Conservation (phyloP, 2,329 filamentous ascomycete species). For the Aureobasidium sp. region DNA sequence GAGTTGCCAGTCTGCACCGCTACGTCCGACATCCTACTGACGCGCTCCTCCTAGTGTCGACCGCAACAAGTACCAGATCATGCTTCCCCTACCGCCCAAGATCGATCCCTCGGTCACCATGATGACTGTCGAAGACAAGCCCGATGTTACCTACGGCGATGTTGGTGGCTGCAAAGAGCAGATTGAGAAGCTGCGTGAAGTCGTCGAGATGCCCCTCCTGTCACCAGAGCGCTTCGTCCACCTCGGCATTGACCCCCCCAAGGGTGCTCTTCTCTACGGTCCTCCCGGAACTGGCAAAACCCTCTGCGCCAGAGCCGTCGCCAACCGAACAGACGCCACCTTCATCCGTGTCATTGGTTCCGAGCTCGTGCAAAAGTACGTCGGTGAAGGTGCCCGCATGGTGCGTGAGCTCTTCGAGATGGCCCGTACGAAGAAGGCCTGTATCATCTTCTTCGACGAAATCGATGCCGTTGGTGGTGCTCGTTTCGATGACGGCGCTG, state of each 20-base stretch:
- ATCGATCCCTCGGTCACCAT: constrained; percentile 98
- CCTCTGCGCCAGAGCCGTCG: constrained; percentile 90
- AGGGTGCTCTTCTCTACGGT: constrained; percentile 92
- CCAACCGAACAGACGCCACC: constrained; percentile 94
- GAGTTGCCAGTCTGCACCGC: too few species aligned
- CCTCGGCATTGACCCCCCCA: constrained; percentile 97
- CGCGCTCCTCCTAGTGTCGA: constrained; percentile 54
- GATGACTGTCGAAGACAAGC: constrained; percentile 99
- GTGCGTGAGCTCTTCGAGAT: constrained; percentile 98
- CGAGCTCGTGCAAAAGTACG: constrained; percentile 97
- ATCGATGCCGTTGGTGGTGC: constrained; percentile 94
- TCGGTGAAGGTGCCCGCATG: constrained; percentile 96
- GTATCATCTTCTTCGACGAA: constrained; percentile 99
- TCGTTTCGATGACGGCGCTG: constrained; percentile 91
- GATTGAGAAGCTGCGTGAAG: constrained; percentile 96
- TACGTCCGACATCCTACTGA: background rate
- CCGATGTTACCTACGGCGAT: constrained; percentile 97
- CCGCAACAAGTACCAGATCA: constrained; percentile 98
- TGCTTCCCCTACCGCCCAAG: constrained; percentile 90
- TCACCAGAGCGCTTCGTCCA: constrained; percentile 96
- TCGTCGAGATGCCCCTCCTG: constrained; percentile 95
- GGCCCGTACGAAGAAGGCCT: constrained; percentile 98
- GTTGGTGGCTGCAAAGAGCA: constrained; percentile 99
- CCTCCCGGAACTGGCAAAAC: constrained; percentile 99
- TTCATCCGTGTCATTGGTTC: constrained; percentile 98